Evolutionary conservation across 2,329 filamentous ascomycete species (phyloP).

Genomic region (Neocucurbitaria cava): DNA sequence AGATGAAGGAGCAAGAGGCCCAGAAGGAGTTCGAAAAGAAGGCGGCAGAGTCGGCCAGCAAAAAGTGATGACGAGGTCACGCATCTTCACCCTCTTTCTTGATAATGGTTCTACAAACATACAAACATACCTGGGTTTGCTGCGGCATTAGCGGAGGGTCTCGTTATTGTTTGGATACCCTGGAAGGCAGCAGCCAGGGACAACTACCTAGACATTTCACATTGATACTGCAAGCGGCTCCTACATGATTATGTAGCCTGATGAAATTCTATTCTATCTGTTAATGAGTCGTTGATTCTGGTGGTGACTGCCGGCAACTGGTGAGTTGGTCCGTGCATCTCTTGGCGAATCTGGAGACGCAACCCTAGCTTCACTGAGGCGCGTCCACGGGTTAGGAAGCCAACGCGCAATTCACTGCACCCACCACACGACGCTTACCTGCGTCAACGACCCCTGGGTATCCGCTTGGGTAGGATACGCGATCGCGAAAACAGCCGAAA

Average conservation of each 20-base stretch:
- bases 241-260: not conserved
- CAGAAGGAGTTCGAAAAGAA: constrained; percentile 71
- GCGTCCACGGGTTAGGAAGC: constrained; percentile 29
- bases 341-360: constrained; percentile 14
- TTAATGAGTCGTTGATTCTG: not conserved
- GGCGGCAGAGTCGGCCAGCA: constrained; percentile 47
- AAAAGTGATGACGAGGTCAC: constrained; percentile 25
- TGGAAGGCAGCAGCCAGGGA: constrained; percentile 31
- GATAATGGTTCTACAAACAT: constrained; percentile 16
- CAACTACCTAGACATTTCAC: constrained; percentile 16
- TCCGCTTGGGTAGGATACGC: constrained; percentile 36
- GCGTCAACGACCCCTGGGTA: constrained; percentile 14
- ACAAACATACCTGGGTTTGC: constrained; percentile 26
- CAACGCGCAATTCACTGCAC: constrained; percentile 45
- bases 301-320: not conserved
- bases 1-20: constrained; percentile 88
- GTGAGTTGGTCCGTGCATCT: constrained; percentile 11
- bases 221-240: constrained; percentile 12
- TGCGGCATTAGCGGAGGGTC: constrained; percentile 29
- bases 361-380: constrained; percentile 24
- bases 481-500: constrained; percentile 37
- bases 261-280: not conserved
- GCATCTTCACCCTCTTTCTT: constrained; percentile 7
- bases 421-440: constrained; percentile 30
- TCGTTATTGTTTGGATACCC: constrained; percentile 38